Conservation (phyloP, 1,284 basidiomycete species). For the Cryptococcus sp. region DNA sequence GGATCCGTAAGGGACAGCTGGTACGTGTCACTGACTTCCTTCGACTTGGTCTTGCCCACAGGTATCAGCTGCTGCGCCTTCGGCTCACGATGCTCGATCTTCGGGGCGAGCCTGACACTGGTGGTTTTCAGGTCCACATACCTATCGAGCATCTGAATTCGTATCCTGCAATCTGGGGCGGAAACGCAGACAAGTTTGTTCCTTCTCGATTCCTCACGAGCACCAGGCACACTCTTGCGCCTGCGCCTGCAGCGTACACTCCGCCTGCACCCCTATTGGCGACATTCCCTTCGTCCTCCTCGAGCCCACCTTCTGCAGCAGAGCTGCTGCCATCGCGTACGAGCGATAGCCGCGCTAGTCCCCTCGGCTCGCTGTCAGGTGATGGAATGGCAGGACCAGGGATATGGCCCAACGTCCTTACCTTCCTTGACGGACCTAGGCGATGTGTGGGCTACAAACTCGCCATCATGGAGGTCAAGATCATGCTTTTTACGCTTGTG, state of each 20-base stretch:
- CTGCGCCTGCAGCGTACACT: not conserved
- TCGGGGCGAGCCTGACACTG: not conserved
- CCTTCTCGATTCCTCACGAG: conserved; percentile 22
- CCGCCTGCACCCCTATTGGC: not conserved
- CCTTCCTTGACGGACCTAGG: conserved; percentile 34
- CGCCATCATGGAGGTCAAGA: conserved; percentile 34
- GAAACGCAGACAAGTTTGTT: conserved; percentile 22
- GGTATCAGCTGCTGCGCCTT: no score
- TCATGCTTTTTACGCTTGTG: conserved; percentile 27
- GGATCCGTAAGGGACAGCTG: conserved; percentile 28
- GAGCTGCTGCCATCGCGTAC: not conserved
- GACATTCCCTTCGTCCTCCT: not conserved
- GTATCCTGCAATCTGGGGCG: conserved; percentile 27
- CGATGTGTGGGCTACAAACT: conserved; percentile 36
- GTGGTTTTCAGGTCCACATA: conserved; percentile 20
- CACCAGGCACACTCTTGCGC: not conserved
- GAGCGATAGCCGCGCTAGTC: not conserved
- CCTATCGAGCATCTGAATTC: conserved; percentile 34
- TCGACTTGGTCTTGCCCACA: no score
- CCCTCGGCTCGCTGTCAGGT: conserved; percentile 5
- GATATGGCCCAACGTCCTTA: conserved; percentile 31
- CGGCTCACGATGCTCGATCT: not conserved
- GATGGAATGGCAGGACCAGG: conserved; percentile 17
- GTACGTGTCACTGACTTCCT: not conserved
- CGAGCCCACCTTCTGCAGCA: not conserved